Conservation (phyloP, 2,329 filamentous ascomycete species). For the Fusarium sp. region DNA sequence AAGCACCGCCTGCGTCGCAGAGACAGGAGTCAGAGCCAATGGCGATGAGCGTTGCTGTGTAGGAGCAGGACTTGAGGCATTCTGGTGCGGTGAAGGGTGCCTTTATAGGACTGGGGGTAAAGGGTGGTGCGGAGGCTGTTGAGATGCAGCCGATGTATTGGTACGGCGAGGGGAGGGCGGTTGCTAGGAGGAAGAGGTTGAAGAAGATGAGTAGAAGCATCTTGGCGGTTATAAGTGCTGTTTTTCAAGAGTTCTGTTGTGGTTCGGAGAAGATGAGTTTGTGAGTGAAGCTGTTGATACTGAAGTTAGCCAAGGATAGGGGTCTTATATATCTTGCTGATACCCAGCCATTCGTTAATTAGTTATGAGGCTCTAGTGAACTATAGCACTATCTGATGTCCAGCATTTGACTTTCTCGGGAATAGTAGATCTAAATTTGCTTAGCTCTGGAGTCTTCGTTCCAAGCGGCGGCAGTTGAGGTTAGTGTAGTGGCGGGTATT, state of each 20-base stretch:
- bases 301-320: background rate
- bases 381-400: no score
- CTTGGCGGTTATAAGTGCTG: background rate
- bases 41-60: constrained; percentile 39
- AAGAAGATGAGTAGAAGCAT: constrained; percentile 30
- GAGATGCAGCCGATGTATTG: constrained; percentile 49
- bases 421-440: background rate
- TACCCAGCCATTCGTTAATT: constrained; percentile 2
- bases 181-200: constrained; percentile 41
- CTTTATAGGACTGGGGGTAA: constrained; percentile 32
- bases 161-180: constrained; percentile 31
- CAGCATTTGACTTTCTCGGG: background rate
- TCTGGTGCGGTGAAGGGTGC: constrained; percentile 24
- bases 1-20: constrained; percentile 32
- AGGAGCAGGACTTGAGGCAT: constrained; percentile 24
- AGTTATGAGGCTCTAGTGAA: background rate
- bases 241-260: background rate
- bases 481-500: constrained; percentile 4
- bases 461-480: constrained; percentile 24
- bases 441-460: constrained; percentile 1
- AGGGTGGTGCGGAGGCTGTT: constrained; percentile 19
- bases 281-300: background rate
- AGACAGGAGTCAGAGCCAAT: constrained; percentile 40
- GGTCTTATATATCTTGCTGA: constrained; percentile 15
- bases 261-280: background rate